A percentile compares a stretch with the other conserved stretches of the same genome.
These are phyloP conservation scores for Gossypium bickii DNA, from an alignment of 345 rosid genomes.

Conservation along the genomic window DNA sequence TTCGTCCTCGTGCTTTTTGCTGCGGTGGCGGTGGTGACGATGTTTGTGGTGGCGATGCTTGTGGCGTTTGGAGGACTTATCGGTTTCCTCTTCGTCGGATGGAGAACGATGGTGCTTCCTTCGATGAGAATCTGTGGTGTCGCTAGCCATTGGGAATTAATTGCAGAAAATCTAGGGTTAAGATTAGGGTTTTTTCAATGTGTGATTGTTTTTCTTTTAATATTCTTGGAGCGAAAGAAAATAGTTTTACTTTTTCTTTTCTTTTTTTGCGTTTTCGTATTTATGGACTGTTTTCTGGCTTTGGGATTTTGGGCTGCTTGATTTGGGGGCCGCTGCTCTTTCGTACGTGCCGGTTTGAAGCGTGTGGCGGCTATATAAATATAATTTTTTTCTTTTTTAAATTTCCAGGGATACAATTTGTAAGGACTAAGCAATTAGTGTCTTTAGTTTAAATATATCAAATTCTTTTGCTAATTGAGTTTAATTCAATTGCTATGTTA, in stretches of 20 bases:
- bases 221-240: neutral
- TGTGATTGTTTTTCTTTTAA: neutral
- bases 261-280: neutral
- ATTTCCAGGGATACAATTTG: neutral
- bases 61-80: slow-evolving; percentile 66
- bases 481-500: too few species aligned
- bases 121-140: slow-evolving; percentile 45
- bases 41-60: slow-evolving; percentile 70
- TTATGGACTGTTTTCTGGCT: neutral
- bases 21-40: slow-evolving; percentile 57
- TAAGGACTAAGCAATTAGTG: too few species aligned
- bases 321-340: neutral
- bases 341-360: neutral
- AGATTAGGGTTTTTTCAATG: slow-evolving; percentile 23
- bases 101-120: slow-evolving; percentile 69
- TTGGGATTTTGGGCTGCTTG: neutral
- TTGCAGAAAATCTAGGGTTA: slow-evolving; percentile 36
- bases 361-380: neutral
- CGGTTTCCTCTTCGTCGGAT: slow-evolving; percentile 47
- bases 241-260: neutral
- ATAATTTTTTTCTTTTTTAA: too few species aligned
- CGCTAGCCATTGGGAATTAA: slow-evolving; percentile 42
- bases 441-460: too few species aligned
- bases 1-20: slow-evolving; percentile 57
- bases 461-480: too few species aligned